Conservation (phyloP, 2,329 filamentous ascomycete species). For the Seiridium unicorne region DNA sequence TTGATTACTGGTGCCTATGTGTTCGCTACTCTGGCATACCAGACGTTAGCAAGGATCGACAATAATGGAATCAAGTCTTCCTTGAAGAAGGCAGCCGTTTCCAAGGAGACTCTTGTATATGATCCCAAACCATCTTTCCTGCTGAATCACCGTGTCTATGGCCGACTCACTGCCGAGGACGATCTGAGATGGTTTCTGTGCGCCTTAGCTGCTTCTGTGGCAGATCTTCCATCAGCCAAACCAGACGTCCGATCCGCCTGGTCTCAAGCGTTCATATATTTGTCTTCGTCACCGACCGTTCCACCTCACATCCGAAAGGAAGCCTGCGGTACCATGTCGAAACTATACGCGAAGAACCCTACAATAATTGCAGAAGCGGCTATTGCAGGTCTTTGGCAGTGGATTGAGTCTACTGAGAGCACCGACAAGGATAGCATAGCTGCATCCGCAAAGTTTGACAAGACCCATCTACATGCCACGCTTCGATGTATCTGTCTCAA, state of each 20-base stretch:
- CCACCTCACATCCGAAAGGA: constrained; percentile 63
- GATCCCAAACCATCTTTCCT: constrained; percentile 87
- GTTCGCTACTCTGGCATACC: constrained; percentile 61
- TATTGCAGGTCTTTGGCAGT: constrained; percentile 74
- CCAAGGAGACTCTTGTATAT: constrained; percentile 63
- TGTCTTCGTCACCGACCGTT: constrained; percentile 63
- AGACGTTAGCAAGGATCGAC: constrained; percentile 54
- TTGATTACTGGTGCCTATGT: constrained; percentile 79
- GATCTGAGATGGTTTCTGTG: constrained; percentile 77
- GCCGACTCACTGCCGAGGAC: constrained; percentile 71
- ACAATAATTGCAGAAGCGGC: constrained; percentile 60
- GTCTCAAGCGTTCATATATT: constrained; percentile 82
- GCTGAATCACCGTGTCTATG: constrained; percentile 80
- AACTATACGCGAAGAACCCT: constrained; percentile 62
- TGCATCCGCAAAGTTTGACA: constrained; percentile 61
- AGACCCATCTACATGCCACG: constrained; percentile 59
- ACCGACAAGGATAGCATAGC: constrained; percentile 79
- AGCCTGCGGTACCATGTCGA: constrained; percentile 59
- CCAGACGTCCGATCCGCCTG: constrained; percentile 64
- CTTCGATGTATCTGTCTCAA: constrained; percentile 63
- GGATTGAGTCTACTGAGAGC: constrained; percentile 65
- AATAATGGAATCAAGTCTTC: constrained; percentile 42
- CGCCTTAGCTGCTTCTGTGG: constrained; percentile 63
- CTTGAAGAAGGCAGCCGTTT: constrained; percentile 61
- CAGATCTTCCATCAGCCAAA: constrained; percentile 49